Percentiles rank a stretch among this genome's conserved stretches.
These are phyloP conservation scores for Solanum neorickii DNA, from an alignment of 257 asterid genomes.

Conservation along the genomic window DNA sequence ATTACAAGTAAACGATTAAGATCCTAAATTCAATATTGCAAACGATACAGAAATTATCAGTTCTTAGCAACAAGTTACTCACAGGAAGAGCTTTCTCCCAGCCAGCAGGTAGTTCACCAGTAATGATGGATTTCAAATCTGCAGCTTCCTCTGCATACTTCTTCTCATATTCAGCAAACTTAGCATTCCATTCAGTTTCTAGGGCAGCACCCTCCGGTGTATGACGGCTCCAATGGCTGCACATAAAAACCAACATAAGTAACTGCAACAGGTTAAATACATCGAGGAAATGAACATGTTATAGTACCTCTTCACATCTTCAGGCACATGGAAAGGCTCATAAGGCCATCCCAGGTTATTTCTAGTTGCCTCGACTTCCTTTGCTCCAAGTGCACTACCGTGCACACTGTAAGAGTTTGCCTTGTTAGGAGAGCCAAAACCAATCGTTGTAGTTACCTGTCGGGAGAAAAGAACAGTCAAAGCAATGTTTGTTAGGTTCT, in stretches of 20 bases:
- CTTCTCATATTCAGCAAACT: constrained; percentile 76
- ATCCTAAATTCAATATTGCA: not conserved
- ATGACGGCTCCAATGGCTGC: constrained; percentile 91
- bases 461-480: not conserved
- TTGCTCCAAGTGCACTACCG: constrained; percentile 72
- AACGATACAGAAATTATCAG: not conserved
- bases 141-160: constrained; percentile 69
- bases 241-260: not conserved
- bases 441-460: constrained; percentile 75
- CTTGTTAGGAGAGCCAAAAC: constrained; percentile 75
- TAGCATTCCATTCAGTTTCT: constrained; percentile 91
- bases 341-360: constrained; percentile 85
- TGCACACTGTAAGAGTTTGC: constrained; percentile 72
- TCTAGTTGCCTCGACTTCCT: constrained; percentile 97
- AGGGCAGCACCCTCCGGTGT: constrained; percentile 60
- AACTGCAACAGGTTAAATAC: not conserved
- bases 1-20: not conserved
- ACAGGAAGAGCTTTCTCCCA: constrained; percentile 85
- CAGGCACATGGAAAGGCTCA: constrained; percentile 84
- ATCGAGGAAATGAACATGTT: constrained; percentile 14
- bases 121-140: constrained; percentile 41
- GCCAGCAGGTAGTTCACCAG: constrained; percentile 53
- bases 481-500: not conserved
- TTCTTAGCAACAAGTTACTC: constrained; percentile 6
- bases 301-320: constrained; percentile 77